Conservation (phyloP, 768 basidiomycete species). For the Termitomyces sp. region DNA sequence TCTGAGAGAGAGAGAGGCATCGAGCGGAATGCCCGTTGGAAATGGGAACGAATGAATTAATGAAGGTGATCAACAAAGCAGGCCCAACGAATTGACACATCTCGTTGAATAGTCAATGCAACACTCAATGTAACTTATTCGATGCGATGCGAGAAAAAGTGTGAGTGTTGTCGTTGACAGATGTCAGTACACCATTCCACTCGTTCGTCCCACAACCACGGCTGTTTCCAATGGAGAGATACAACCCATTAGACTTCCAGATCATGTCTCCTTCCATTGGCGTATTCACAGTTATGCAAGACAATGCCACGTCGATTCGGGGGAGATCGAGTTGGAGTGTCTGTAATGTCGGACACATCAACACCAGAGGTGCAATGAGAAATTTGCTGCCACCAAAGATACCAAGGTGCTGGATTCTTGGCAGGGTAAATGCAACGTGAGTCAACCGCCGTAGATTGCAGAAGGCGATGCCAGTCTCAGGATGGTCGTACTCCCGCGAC, state of each 20-base stretch:
- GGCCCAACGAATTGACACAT: no score
- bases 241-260: not conserved
- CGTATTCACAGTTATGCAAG: not conserved
- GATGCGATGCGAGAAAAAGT: not conserved
- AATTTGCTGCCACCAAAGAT: not conserved
- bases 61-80: no score
- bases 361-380: not conserved
- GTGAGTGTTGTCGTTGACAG: not conserved
- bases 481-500: not conserved
- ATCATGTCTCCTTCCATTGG: not conserved
- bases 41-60: no score
- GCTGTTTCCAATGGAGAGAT: not conserved
- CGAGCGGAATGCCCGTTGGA: no score
- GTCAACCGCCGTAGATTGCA: not conserved
- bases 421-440: not conserved
- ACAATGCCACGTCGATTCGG: not conserved
- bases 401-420: slow-evolving; percentile 1
- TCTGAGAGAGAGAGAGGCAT: no score
- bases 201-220: not conserved
- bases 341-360: slow-evolving; percentile 4
- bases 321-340: not conserved
- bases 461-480: not conserved
- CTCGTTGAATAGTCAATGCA: no score
- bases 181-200: not conserved
- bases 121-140: not conserved